These are phyloP conservation scores for Microstegium vimineum DNA, from an alignment of 176 grass and related monocot genomes.

Conservation along the genomic window DNA sequence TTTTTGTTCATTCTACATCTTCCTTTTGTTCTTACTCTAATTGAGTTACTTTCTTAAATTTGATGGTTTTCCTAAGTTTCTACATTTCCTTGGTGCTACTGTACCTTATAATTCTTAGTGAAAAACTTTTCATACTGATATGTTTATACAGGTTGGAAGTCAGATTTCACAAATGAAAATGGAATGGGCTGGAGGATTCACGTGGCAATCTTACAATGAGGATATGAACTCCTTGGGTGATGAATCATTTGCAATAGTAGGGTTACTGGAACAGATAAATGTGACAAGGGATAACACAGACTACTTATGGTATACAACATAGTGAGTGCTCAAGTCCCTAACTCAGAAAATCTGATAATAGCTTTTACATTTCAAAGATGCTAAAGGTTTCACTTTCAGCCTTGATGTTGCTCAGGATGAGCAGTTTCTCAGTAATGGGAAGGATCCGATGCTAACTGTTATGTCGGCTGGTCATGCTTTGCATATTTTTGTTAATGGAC, in stretches of 20 bases:
- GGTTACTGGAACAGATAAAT: constrained; percentile 92
- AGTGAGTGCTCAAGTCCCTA: constrained; percentile 47
- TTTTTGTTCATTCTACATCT: neutral
- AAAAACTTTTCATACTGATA: neutral
- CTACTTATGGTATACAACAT: constrained; percentile 93
- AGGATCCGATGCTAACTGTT: constrained; percentile 58
- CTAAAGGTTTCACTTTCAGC: constrained; percentile 42
- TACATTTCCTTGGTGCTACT: neutral
- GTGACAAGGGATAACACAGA: constrained; percentile 90
- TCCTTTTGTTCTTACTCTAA: neutral
- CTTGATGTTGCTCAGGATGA: constrained; percentile 61
- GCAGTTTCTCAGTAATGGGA: constrained; percentile 59
- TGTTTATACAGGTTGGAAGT: constrained; percentile 55
- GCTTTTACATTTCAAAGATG: neutral
- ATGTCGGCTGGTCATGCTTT: constrained; percentile 97
- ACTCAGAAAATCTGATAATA: neutral
- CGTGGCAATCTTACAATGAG: constrained; percentile 78
- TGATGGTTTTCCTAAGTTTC: neutral
- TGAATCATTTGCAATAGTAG: constrained; percentile 61
- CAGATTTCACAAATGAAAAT: constrained; percentile 84
- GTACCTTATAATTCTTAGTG: neutral
- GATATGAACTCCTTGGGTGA: constrained; percentile 59
- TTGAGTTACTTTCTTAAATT: constrained; percentile 17
- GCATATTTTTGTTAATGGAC: constrained; percentile 77
- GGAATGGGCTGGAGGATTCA: constrained; percentile 72